Evolutionary conservation across 164 flowering plant genomes (phyloP).

Genomic region (Piper longum): DNA sequence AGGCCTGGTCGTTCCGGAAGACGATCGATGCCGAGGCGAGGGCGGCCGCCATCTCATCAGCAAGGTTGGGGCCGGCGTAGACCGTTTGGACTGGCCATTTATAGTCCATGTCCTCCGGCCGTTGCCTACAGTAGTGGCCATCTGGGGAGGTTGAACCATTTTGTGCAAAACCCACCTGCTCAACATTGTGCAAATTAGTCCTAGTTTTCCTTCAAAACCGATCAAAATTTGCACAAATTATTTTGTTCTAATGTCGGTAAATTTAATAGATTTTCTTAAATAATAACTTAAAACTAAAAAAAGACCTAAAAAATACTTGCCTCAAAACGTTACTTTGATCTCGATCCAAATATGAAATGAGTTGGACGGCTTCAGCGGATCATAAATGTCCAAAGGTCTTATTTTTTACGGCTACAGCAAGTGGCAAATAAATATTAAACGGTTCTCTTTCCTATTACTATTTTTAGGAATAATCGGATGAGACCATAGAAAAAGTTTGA

Average conservation of each 20-base stretch:
- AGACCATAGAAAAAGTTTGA: background rate
- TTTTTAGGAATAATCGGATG: background rate
- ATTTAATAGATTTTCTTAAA: too few species aligned
- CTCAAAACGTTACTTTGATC: too few species aligned
- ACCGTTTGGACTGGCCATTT: slow-evolving; percentile 16
- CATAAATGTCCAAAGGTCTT: too few species aligned
- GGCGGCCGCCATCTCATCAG: slow-evolving; percentile 80
- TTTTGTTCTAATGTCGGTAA: too few species aligned
- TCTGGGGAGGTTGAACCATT: slow-evolving; percentile 32
- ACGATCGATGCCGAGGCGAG: slow-evolving; percentile 82
- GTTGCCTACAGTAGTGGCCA: slow-evolving; percentile 64
- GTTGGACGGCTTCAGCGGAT: too few species aligned
- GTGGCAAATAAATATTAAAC: too few species aligned
- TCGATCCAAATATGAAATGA: too few species aligned
- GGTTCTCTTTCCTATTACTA: background rate
- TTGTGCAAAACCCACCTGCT: slow-evolving; percentile 46
- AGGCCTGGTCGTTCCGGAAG: slow-evolving; percentile 38
- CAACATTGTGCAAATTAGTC: background rate
- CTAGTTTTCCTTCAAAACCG: too few species aligned
- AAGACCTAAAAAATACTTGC: too few species aligned
- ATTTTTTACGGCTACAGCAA: too few species aligned
- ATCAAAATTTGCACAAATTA: too few species aligned
- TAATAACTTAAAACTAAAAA: too few species aligned
- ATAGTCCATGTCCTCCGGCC: slow-evolving; percentile 79
- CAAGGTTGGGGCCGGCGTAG: slow-evolving; percentile 46